A percentile compares a stretch with the other conserved stretches of the same genome.
These are phyloP conservation scores for Hymenoscyphus infarciens DNA, from an alignment of 2,329 filamentous ascomycete genomes.

Conservation along the genomic window DNA sequence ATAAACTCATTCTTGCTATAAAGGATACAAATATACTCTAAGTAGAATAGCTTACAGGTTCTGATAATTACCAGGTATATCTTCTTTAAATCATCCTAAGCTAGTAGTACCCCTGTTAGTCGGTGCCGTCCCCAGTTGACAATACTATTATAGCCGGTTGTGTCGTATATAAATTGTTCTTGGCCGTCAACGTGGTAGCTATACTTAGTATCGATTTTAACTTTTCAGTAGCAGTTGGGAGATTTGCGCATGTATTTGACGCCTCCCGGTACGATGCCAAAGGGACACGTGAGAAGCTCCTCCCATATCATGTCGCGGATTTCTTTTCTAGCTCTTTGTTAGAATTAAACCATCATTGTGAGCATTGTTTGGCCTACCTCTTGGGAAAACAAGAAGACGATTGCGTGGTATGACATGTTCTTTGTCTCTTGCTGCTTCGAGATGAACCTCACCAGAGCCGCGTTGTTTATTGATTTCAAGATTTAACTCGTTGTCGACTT, in stretches of 20 bases:
- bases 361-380: too few relatives aligned
- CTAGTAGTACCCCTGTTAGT: neutral
- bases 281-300: too few relatives aligned
- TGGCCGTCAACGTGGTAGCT: neutral
- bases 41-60: neutral
- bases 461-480: too few relatives aligned
- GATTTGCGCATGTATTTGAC: neutral
- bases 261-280: too few relatives aligned
- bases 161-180: neutral
- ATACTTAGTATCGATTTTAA: neutral
- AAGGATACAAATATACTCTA: neutral
- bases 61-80: neutral
- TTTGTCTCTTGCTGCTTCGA: too few relatives aligned
- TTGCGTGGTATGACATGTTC: too few relatives aligned
- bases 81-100: neutral
- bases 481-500: too few relatives aligned
- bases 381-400: too few relatives aligned
- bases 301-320: too few relatives aligned
- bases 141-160: neutral
- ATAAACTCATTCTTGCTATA: neutral
- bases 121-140: neutral
- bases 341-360: too few relatives aligned
- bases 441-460: too few relatives aligned
- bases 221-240: neutral
- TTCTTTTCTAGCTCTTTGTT: too few relatives aligned